These are phyloP conservation scores for Chrysosporium keratinophilum DNA, from an alignment of 2,329 filamentous ascomycete species.

Conservation along the genomic window DNA sequence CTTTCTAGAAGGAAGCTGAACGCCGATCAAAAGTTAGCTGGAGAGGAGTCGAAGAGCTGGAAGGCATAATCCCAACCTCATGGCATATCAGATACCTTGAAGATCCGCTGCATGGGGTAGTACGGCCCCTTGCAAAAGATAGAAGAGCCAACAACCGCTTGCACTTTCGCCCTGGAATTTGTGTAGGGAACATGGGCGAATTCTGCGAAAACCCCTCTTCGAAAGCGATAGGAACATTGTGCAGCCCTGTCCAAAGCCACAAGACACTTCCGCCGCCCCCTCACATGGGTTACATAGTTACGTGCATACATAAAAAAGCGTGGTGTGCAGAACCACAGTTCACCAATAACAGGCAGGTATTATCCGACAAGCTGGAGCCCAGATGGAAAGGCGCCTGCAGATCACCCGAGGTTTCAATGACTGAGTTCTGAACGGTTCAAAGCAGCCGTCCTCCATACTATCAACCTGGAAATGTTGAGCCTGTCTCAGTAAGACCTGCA, in stretches of 20 bases:
- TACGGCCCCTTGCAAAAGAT: background rate
- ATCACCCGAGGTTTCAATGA: background rate
- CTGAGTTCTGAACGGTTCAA: too few relatives aligned
- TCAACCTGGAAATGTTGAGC: too few relatives aligned
- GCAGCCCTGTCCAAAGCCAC: background rate
- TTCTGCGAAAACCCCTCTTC: background rate
- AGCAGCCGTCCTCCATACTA: too few relatives aligned
- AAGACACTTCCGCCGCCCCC: conserved; percentile 1
- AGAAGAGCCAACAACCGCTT: background rate
- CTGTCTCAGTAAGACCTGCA: too few relatives aligned
- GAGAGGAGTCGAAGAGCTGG: background rate
- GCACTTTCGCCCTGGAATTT: background rate
- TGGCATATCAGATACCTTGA: too few relatives aligned
- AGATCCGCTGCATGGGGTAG: background rate
- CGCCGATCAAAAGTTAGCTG: conserved; percentile 1
- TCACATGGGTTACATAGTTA: conserved; percentile 8
- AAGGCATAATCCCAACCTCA: background rate
- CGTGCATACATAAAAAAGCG: background rate
- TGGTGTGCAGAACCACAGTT: background rate
- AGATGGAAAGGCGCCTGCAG: background rate
- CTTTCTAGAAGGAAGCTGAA: background rate
- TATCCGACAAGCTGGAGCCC: too few relatives aligned
- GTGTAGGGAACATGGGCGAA: background rate
- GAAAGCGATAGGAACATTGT: background rate
- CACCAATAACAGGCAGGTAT: background rate